Evolutionary conservation across 805 yeast species (phyloP).

Genomic region (Hanseniaspora lindneri): DNA sequence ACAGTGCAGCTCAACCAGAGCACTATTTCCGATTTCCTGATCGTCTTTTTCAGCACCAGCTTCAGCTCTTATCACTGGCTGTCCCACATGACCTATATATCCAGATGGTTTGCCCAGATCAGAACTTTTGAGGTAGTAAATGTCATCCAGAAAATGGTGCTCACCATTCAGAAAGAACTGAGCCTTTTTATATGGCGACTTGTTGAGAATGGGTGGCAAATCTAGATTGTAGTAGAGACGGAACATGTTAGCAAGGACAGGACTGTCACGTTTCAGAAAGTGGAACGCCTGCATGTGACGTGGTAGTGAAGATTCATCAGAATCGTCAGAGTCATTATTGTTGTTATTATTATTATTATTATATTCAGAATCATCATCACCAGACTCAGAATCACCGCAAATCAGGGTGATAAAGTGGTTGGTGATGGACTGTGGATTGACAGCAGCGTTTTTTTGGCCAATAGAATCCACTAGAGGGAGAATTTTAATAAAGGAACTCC

Average conservation of each 20-base stretch:
- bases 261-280: background rate
- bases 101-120: slow-evolving; percentile 23
- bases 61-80: slow-evolving; percentile 33
- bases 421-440: background rate
- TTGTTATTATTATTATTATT: no score
- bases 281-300: background rate
- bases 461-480: background rate
- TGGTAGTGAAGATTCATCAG: no score
- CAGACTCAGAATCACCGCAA: background rate
- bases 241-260: slow-evolving; percentile 4
- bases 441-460: background rate
- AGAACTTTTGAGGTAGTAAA: slow-evolving; percentile 63
- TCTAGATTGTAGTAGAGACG: background rate
- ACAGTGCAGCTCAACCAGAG: slow-evolving; percentile 9
- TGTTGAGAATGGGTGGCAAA: slow-evolving; percentile 8
- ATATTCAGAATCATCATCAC: no score
- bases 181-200: slow-evolving; percentile 4
- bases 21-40: slow-evolving; percentile 49
- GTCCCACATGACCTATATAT: background rate
- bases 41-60: slow-evolving; percentile 37
- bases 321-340: no score
- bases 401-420: background rate
- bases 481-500: slow-evolving; percentile 11
- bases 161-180: slow-evolving; percentile 10
- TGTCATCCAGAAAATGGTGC: slow-evolving; percentile 36